Evolutionary conservation across 2,329 filamentous ascomycete species (phyloP).

Genomic region (Davidsoniella neocaledoniae): DNA sequence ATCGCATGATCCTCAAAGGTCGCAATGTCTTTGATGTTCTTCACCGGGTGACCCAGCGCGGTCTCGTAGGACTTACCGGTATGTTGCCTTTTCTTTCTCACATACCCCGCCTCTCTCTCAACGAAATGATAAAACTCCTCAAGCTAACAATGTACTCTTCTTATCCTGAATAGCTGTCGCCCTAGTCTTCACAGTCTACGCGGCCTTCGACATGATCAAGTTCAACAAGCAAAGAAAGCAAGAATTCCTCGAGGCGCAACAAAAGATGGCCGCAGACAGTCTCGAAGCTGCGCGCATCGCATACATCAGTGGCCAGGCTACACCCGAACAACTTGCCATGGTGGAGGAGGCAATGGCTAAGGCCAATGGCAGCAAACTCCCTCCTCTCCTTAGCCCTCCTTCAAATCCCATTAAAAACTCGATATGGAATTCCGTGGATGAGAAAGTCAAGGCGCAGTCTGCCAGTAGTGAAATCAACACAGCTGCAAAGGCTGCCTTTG

Average conservation of each 20-base stretch:
- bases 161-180: slow-evolving; percentile 29
- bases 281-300: slow-evolving; percentile 41
- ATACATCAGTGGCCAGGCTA: slow-evolving; percentile 41
- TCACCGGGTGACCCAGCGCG: slow-evolving; percentile 37
- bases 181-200: slow-evolving; percentile 39
- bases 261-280: slow-evolving; percentile 34
- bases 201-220: slow-evolving; percentile 42
- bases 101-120: not conserved
- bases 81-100: slow-evolving; percentile 16
- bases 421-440: slow-evolving; percentile 14
- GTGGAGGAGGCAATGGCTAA: slow-evolving; percentile 39
- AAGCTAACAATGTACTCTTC: not conserved
- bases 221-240: slow-evolving; percentile 42
- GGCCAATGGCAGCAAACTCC: slow-evolving; percentile 32
- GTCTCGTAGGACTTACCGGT: slow-evolving; percentile 41
- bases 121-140: too few species aligned
- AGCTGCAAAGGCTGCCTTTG: not conserved
- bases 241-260: slow-evolving; percentile 41
- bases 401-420: slow-evolving; percentile 18
- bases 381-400: slow-evolving; percentile 32
- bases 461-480: not conserved
- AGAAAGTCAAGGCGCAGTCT: slow-evolving; percentile 12
- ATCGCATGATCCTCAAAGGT: slow-evolving; percentile 31
- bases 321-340: slow-evolving; percentile 36
- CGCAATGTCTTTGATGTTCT: slow-evolving; percentile 37